Evolutionary conservation across 345 rosid genomes (phyloP).

Genomic region (Nasturtium officinale): DNA sequence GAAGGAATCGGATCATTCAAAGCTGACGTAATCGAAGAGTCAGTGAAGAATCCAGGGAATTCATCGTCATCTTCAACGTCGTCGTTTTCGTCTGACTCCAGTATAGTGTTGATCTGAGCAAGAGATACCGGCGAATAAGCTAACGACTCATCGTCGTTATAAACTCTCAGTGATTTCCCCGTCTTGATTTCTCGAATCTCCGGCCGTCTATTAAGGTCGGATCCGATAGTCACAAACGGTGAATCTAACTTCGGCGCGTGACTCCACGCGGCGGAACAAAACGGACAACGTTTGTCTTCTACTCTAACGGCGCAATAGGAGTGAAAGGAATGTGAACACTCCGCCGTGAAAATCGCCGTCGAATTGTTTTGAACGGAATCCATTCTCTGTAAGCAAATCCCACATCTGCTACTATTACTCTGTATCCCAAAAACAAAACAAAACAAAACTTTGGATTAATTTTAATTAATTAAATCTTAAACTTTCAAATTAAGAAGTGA

Average conservation of each 20-base stretch:
- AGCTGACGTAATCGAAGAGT: constrained; percentile 20
- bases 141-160: constrained; percentile 83
- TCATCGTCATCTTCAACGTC: constrained; percentile 48
- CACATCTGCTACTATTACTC: constrained; percentile 54
- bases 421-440: constrained; percentile 34
- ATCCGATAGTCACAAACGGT: neutral
- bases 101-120: constrained; percentile 70
- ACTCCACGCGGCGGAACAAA: constrained; percentile 68
- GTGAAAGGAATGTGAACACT: constrained; percentile 83
- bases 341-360: constrained; percentile 87
- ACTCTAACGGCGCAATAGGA: constrained; percentile 71
- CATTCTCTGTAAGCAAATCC: constrained; percentile 69
- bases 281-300: constrained; percentile 64
- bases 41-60: constrained; percentile 64
- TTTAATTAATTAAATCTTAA: neutral
- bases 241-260: constrained; percentile 44
- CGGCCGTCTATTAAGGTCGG: constrained; percentile 30
- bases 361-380: constrained; percentile 54
- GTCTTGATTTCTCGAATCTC: constrained; percentile 45
- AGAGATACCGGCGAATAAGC: constrained; percentile 54
- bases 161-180: constrained; percentile 57
- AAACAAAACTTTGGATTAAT: neutral
- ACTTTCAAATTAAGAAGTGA: neutral
- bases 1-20: constrained; percentile 7
- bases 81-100: constrained; percentile 77